These are phyloP conservation scores for Geranium incanum DNA, from an alignment of 441 rosid species.

Conservation along the genomic window DNA sequence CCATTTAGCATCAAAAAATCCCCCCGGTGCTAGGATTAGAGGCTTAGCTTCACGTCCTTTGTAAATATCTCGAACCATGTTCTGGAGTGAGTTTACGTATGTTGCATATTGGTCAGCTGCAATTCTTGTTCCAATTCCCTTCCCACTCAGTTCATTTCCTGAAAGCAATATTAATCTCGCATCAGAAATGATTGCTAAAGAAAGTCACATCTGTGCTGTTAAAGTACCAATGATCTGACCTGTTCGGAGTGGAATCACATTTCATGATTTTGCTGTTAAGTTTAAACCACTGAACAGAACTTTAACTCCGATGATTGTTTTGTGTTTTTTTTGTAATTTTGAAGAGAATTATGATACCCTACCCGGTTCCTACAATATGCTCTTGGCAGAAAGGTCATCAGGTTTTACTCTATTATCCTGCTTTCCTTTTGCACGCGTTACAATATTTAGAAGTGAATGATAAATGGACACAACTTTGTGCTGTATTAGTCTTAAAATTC, in stretches of 20 bases:
- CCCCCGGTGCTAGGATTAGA: slow-evolving; percentile 73
- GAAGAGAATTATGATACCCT: neutral
- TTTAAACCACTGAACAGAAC: neutral
- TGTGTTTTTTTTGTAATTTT: neutral
- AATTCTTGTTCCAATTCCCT: slow-evolving; percentile 67
- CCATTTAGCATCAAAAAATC: slow-evolving; percentile 73
- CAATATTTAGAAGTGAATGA: too few relatives aligned
- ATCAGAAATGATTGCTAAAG: neutral
- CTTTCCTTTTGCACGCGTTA: neutral
- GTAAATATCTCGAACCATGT: slow-evolving; percentile 47
- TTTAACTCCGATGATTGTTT: neutral
- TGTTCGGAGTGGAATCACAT: neutral
- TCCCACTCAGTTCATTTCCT: slow-evolving; percentile 87
- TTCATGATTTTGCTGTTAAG: neutral
- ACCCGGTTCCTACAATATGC: neutral
- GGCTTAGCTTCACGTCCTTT: slow-evolving; percentile 45
- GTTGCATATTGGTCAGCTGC: slow-evolving; percentile 65
- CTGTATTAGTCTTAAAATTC: neutral
- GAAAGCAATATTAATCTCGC: slow-evolving; percentile 11
- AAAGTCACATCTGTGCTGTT: neutral
- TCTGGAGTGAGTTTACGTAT: slow-evolving; percentile 49
- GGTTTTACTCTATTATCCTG: neutral
- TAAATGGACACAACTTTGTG: neutral
- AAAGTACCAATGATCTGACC: too few relatives aligned
- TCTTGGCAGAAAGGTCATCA: neutral